Evolutionary conservation across 2,329 filamentous ascomycete genomes (phyloP).

Genomic region (Sporothrix curviconia): DNA sequence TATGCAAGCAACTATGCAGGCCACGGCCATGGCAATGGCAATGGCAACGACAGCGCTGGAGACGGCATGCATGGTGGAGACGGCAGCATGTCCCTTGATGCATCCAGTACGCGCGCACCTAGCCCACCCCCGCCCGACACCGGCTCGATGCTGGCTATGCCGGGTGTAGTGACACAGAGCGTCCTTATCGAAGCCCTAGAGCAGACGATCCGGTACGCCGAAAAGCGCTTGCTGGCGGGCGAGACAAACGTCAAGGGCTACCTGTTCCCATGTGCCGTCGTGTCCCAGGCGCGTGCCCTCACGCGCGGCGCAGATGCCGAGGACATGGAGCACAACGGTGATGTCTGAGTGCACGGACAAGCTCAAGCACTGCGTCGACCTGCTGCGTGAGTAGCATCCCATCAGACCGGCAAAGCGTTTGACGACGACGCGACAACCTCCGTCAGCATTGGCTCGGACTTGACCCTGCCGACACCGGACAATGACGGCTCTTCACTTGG

Average conservation of each 20-base stretch:
- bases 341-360: slow-evolving; percentile 33
- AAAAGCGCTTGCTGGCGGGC: slow-evolving; percentile 17
- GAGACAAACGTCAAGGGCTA: slow-evolving; percentile 52
- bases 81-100: background rate
- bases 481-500: background rate
- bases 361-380: slow-evolving; percentile 26
- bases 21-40: background rate
- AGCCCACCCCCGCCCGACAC: background rate
- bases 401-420: background rate
- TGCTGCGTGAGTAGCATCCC: slow-evolving; percentile 30
- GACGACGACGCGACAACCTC: background rate
- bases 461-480: background rate
- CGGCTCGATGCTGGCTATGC: slow-evolving; percentile 16
- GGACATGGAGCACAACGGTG: slow-evolving; percentile 29
- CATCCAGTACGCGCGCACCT: background rate
- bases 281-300: slow-evolving; percentile 37
- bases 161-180: slow-evolving; percentile 16
- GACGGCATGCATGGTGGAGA: background rate
- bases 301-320: slow-evolving; percentile 29
- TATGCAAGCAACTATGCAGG: background rate
- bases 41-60: background rate
- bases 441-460: background rate
- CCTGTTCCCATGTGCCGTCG: slow-evolving; percentile 35
- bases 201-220: slow-evolving; percentile 10
- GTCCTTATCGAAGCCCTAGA: slow-evolving; percentile 18